Base-by-base conservation (phyloP, 305 asterid species). In the Fraxinus sp. region DNA sequence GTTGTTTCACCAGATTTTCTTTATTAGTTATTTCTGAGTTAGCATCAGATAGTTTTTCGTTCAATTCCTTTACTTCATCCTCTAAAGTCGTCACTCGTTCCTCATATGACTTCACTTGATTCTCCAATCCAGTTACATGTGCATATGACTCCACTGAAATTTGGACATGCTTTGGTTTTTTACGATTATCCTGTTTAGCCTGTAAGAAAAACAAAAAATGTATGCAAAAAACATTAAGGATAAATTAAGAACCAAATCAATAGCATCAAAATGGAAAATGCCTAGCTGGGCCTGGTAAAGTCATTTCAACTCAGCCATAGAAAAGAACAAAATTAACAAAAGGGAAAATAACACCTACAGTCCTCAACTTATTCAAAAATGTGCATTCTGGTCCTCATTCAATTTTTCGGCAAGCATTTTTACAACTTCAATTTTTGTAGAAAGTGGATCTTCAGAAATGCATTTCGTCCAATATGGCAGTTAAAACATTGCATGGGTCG, bases 111-210 rank as follows among this genome's bases (percentile, higher is more conserved):
- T 92, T 92, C 83, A 96, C 97, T 90, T 93, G 94, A 88, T 93
- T 98, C 90, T 96, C 98, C 90, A 94, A 81, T 62, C 98, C 97
- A 75, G 93, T 94, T 71, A 95, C 91, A 89, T 94, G 97, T n/a
- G 95, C 90, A 83, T 94, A 95, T 18, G 98, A 92, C 79, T 94
- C 99, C 86, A 94, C 87, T 35, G 99, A 94, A 84, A 94, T 91
- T 85, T 96, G 99, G 74, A 96, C 98, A 87, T 94, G 93, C 86
- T 92, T 96, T 4, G 97, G 92, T 83, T 92, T 96, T 83, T 93
- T 96, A 82, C 79, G 14, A 66, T 66, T 86, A 44, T 94, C 99
- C 82, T 88, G 94, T 76, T 90, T 92, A 36, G 49, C 89, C 95
- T 89, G 85, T 77, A 66, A 66, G 80, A 85, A 82, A 57, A 79